Evolutionary conservation across 805 yeast species (phyloP).

Genomic region (Pichia rugopelliculosa): DNA sequence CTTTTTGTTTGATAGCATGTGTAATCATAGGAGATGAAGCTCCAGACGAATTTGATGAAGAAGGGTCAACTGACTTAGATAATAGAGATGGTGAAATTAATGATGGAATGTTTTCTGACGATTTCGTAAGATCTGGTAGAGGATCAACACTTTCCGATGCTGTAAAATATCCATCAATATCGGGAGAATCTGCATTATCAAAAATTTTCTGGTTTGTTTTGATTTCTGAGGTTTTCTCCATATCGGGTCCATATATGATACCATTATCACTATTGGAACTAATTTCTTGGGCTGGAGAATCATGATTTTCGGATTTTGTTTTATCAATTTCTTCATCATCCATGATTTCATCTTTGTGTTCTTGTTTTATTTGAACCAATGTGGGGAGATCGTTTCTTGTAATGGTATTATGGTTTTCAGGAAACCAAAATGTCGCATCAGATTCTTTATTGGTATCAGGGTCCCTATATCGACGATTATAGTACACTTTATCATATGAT

Average conservation of each 20-base stretch:
- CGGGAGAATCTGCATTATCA: neutral
- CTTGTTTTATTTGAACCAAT: neutral
- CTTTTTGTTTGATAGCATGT: neutral
- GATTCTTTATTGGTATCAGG: neutral
- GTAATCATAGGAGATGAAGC: neutral
- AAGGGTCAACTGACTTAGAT: neutral
- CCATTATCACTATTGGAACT: too few relatives aligned
- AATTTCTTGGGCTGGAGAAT: neutral
- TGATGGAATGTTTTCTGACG: neutral
- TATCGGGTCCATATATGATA: neutral
- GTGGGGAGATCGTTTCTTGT: neutral
- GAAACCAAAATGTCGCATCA: constrained; percentile 2
- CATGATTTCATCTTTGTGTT: neutral
- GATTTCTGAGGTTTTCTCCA: neutral
- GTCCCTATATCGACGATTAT: neutral
- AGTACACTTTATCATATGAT: constrained; percentile 5
- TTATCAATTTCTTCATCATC: neutral
- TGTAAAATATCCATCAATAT: neutral
- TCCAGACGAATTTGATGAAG: neutral
- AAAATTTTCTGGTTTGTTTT: neutral
- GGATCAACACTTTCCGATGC: neutral
- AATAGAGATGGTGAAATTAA: neutral
- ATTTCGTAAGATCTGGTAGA: neutral
- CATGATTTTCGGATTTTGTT: neutral
- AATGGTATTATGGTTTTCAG: constrained; percentile 2